Conservation (phyloP, 2,329 filamentous ascomycete genomes). For the Paraphaeosphaeria sporulosa region DNA sequence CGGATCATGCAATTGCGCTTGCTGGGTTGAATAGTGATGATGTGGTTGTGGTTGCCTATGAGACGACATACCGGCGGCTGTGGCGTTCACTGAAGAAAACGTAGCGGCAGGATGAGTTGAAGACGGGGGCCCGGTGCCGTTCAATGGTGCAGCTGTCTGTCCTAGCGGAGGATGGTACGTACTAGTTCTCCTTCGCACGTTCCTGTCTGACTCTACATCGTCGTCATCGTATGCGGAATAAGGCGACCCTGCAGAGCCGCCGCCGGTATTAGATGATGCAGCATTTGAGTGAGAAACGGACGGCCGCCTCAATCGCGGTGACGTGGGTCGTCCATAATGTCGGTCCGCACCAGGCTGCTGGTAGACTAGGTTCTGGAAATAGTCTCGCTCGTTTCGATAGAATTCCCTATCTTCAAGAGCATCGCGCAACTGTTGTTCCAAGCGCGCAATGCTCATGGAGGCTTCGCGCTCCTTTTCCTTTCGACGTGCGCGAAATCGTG, state of each 20-base stretch:
- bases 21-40: constrained; percentile 11
- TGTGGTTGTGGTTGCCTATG: constrained; percentile 11
- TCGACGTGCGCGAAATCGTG: constrained; percentile 79
- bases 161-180: constrained; percentile 44
- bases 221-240: constrained; percentile 45
- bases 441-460: constrained; percentile 70
- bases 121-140: constrained; percentile 26
- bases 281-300: constrained; percentile 40
- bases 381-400: constrained; percentile 76
- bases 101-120: constrained; percentile 28
- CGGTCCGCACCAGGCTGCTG: constrained; percentile 63
- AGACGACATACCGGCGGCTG: constrained; percentile 16
- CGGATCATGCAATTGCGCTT: constrained; percentile 26
- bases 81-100: constrained; percentile 31
- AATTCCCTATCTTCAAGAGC: constrained; percentile 73
- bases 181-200: constrained; percentile 47
- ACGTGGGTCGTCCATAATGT: constrained; percentile 54
- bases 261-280: constrained; percentile 37
- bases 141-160: constrained; percentile 30
- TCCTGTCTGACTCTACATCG: constrained; percentile 39
- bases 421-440: constrained; percentile 74
- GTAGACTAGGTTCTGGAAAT: constrained; percentile 65
- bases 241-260: constrained; percentile 37
- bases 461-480: constrained; percentile 84
- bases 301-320: constrained; percentile 49